Base-by-base conservation (phyloP, 805 yeast genomes). In the Lipomyces orientalis region DNA sequence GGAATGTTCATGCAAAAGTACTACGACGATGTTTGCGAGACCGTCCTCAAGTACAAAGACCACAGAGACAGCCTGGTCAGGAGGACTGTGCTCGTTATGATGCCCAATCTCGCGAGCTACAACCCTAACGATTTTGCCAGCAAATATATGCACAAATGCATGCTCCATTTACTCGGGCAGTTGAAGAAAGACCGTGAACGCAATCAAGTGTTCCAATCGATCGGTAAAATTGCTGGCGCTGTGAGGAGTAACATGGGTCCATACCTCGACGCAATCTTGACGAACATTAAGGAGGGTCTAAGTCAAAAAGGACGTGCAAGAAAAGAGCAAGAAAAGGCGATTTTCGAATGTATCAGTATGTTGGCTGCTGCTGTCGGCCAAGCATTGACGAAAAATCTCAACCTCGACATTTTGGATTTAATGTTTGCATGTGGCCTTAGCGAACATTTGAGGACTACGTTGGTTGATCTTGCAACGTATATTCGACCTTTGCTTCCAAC, bases 341-440 rank as follows among this genome's bases (percentile, higher is more conserved):
- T 94, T 25, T 94, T 93, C 74, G 91, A 90, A 73, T 95, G 98
- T 76, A 84, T 94, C 56, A 91, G 96, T 0, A 90, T 91, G 78
- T 80, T 95, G 49, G 93, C 97, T 0, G 84, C 85, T 33, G 94
- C 98, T 0, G 91, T 94, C 16, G 98, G 98, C 0, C 96, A 97
- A 12, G 97, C 97, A 0, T 81, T 94, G 64, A 91, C 97, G 0
- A 95, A 94, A 75, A 93, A 91, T 76, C 80, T 95, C 64, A 93
- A 92, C 71, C 85, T 89, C 69, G 97, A 91, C 74, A 84, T 94
- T 29, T 79, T 94, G 61, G 93, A 90, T 71, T 83, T 90, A 79
- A 85, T 94, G 79, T 83, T 94, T 73, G 85, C 88, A 59, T 92
- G 97, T 68, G 90, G 97, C 0, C 83, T 94, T 62, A 89, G 92